Conservation (phyloP, 2,329 filamentous ascomycete species). For the Paradendryphiella salina region DNA sequence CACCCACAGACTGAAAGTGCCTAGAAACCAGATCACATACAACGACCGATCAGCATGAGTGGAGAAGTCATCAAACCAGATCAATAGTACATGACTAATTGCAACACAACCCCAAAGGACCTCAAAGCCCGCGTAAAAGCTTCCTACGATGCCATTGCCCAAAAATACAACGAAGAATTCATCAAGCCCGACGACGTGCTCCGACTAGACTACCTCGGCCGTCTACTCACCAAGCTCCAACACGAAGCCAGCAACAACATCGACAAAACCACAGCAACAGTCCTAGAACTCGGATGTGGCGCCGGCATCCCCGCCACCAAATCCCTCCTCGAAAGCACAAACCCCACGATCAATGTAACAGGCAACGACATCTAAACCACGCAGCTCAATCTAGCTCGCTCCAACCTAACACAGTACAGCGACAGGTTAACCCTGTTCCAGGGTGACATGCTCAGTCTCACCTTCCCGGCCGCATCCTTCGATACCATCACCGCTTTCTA, state of each 20-base stretch:
- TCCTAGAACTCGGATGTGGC: slow-evolving; percentile 40
- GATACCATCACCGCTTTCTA: slow-evolving; percentile 59
- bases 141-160: slow-evolving; percentile 40
- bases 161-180: slow-evolving; percentile 27
- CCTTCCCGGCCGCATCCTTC: slow-evolving; percentile 45
- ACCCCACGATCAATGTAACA: slow-evolving; percentile 36
- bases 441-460: slow-evolving; percentile 51
- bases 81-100: background rate
- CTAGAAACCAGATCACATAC: background rate
- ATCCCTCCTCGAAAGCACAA: slow-evolving; percentile 24
- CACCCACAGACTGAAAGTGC: background rate
- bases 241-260: background rate
- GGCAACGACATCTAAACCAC: slow-evolving; percentile 51
- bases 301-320: slow-evolving; percentile 36
- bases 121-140: slow-evolving; percentile 35
- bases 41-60: background rate
- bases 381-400: slow-evolving; percentile 46
- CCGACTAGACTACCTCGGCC: slow-evolving; percentile 28
- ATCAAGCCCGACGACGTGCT: slow-evolving; percentile 24
- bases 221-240: slow-evolving; percentile 21
- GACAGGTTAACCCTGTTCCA: slow-evolving; percentile 30
- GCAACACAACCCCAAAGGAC: slow-evolving; percentile 10
- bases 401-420: slow-evolving; percentile 17
- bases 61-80: background rate
- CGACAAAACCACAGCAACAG: background rate